Base-by-base conservation (phyloP, 139 green algal genomes). In the Zygnema cylindricum region DNA sequence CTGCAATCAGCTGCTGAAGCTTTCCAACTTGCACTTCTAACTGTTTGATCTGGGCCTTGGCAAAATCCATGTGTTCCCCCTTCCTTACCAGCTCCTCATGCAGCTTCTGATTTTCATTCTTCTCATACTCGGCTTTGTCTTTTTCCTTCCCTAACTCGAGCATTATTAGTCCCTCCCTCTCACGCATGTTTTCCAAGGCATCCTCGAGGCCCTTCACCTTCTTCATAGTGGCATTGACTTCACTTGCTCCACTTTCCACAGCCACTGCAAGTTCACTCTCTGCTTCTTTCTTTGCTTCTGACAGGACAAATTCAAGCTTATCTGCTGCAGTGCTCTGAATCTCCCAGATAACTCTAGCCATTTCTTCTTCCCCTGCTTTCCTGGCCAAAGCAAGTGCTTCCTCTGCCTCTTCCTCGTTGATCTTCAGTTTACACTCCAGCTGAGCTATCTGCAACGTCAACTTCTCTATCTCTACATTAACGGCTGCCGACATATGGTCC, bases 91-190 rank as follows among this genome's bases (percentile, higher is more conserved):
- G 11, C 71, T 79, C 71, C 38, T 79, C 11, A 25, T 79, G 7
- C 3, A 54, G 39, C 42, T 85, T 85, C 77, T 85, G 43, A 49
- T 83, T 16, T 77, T 43, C 77, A 49, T 54, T 79, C 71, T 79
- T 16, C 3, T 3, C 71, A 11, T 16, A 3, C 16, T 63, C 49
- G 16, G 49, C 49, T 25, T 63, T 16, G 16, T 63, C 7, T 63
- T 63, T 63, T 7, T 7, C 49, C 16, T 63, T 63, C 49, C 16
- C 49, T 63, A 63, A 16, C 16, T 63, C 49, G 16, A 25, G 49
- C 7, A 63, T 63, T 63, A 63, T 7, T 16, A 25, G 49, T 63
- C 16, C 49, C 16, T 63, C 49, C 49, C 49, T 63, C 7, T 16
- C 49, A 7, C 16, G 7, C 49, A 63, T 63, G 7, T 7, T 16